Conservation (phyloP, 495 filamentous ascomycete species). For the Neurospora sp. region DNA sequence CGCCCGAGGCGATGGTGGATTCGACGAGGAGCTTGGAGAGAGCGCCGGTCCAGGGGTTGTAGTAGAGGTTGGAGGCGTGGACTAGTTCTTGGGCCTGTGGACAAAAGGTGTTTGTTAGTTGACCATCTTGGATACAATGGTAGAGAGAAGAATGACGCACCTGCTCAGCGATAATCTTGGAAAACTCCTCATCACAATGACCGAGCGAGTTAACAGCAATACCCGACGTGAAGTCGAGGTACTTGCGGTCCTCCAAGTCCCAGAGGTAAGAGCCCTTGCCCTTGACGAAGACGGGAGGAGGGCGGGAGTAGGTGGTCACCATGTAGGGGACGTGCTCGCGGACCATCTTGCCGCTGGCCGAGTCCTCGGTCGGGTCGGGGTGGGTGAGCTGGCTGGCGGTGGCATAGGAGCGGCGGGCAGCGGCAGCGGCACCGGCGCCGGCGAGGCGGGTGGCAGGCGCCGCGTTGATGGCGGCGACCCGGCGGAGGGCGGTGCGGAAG, state of each 20-base stretch:
- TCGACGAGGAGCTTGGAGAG: slow-evolving; percentile 79
- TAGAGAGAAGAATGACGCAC: slow-evolving; percentile 24
- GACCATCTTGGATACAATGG: background rate
- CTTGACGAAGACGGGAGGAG: slow-evolving; percentile 79
- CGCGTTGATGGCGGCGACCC: slow-evolving; percentile 16
- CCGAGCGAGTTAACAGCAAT: slow-evolving; percentile 93
- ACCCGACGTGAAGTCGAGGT: slow-evolving; percentile 89
- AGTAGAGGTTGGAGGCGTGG: slow-evolving; percentile 90
- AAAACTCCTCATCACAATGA: slow-evolving; percentile 67
- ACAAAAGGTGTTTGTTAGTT: slow-evolving; percentile 4
- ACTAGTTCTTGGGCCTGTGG: slow-evolving; percentile 61
- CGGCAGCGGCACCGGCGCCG: slow-evolving; percentile 11
- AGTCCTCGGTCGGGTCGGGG: slow-evolving; percentile 70
- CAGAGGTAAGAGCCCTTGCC: slow-evolving; percentile 79
- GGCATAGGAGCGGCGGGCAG: slow-evolving; percentile 11
- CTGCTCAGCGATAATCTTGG: slow-evolving; percentile 61
- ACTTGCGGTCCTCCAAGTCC: slow-evolving; percentile 81
- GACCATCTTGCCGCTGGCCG: slow-evolving; percentile 62
- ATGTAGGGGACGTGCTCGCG: slow-evolving; percentile 69
- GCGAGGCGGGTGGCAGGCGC: slow-evolving; percentile 13
- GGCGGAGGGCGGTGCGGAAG: slow-evolving; percentile 18
- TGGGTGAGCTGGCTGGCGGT: slow-evolving; percentile 35
- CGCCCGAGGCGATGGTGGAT: slow-evolving; percentile 61
- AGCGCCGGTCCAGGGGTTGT: slow-evolving; percentile 85
- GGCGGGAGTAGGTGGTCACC: slow-evolving; percentile 90